phyloP scores from a whole-genome alignment of 495 filamentous ascomycete genomes.

The Podospora pseudoanserina region DNA sequence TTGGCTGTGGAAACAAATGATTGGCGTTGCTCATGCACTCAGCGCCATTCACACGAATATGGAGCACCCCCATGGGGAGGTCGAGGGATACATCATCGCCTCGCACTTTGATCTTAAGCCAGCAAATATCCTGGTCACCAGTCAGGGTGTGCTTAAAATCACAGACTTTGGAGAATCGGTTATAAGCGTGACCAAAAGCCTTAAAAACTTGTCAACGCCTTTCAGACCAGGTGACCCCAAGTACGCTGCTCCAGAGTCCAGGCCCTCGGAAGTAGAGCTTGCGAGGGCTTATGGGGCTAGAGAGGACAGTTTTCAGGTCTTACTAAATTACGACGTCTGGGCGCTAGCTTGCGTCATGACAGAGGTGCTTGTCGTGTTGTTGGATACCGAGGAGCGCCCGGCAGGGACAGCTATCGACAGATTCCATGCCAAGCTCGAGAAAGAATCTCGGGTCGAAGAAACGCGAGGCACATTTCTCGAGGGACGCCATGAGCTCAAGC shows the following conservation, averaged over 20 bases:
- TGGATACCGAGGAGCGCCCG: not conserved
- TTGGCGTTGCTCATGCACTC: not conserved
- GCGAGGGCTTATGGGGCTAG: not conserved
- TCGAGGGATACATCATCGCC: not conserved
- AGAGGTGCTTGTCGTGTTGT: not conserved
- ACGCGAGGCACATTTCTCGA: not conserved
- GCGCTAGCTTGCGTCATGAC: conserved; percentile 4
- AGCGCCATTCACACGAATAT: not conserved
- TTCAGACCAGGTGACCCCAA: not conserved
- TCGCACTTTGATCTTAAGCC: not conserved
- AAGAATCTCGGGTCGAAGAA: not conserved
- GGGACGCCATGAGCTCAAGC: not conserved
- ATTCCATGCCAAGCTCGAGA: not conserved
- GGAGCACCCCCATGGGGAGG: not conserved
- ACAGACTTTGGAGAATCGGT: not conserved
- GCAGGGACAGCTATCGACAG: not conserved
- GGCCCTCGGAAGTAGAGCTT: not conserved
- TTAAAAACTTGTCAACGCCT: not conserved
- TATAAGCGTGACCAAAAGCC: not conserved
- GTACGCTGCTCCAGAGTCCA: not conserved
- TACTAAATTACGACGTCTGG: not conserved
- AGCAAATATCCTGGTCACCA: not conserved
- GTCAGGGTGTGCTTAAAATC: not conserved
- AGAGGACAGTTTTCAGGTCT: not conserved
- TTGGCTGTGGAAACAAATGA: conserved; percentile 7